Evolutionary conservation across 2,329 filamentous ascomycete genomes (phyloP), one percentile per base, ranked within the genome.

Genomic region (Didymella exigua): DNA sequence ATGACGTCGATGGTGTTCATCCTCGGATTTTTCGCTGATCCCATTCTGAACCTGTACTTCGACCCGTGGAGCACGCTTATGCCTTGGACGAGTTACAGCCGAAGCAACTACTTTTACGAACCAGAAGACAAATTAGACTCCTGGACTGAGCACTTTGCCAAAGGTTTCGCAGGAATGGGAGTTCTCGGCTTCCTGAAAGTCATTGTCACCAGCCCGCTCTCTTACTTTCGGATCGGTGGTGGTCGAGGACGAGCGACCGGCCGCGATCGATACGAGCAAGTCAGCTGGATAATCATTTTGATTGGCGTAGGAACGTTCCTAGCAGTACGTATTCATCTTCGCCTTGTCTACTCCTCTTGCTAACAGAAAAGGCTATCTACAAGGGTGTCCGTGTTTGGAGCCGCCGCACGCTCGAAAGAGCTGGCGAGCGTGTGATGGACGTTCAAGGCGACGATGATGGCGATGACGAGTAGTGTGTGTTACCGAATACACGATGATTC

Each of bases 11-110:
- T 87, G 46, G 82, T 96, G 23, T 98, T 96, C 69, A 33, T 90
- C 0, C 85, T 98, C 51, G 95, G 95, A 36, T 98, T 97, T 68
- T 77, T 98, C 62, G 93, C 93, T 56, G 93, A 98, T 75, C 93
- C 93, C 1, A 91, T 98, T 56, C 88, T 98, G 73, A 90, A 92
- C 65, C 78, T 96, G 24, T 96, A 93, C 79, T 77, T 93, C 49
- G 91, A 96, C 69, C 92, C 92, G 0, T 77, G 77, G 61, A 69
- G 71, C 37, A 76, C 76, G 11, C 67, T 81, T 8, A 69, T 68
- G 26, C 73, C 74, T 4, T 74, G 70, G 59, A 61, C 66, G 43
- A 65, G 56, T 23, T 60, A 59, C 9, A 54, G 56, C 16, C 54
- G 57, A 38, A 7, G 36, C 27, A 37, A 67, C 27, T 57, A 72